A percentile compares a stretch with the other conserved stretches of the same genome.
Evolutionary conservation across 2,329 filamentous ascomycete genomes (phyloP).

Genomic region (Cladosporium austrohemisphaericum): DNA sequence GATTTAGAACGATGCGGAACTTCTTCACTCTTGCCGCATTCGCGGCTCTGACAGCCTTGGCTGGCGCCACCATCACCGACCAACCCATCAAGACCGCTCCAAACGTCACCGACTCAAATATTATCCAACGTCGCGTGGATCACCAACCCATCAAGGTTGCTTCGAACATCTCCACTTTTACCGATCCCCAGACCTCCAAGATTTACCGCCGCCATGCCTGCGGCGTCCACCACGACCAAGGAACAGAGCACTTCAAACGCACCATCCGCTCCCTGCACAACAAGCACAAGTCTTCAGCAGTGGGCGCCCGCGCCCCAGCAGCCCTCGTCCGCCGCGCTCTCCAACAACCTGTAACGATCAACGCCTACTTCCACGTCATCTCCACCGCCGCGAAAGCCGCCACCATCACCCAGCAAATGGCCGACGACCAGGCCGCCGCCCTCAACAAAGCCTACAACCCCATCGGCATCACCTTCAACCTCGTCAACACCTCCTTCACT

Average conservation of each 20-base stretch:
- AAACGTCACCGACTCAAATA: too few species aligned
- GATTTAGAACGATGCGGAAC: slow-evolving; percentile 16
- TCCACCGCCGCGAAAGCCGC: slow-evolving; percentile 35
- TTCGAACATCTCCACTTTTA: slow-evolving; percentile 23
- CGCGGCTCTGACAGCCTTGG: slow-evolving; percentile 16
- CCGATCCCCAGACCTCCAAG: slow-evolving; percentile 26
- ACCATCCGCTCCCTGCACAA: slow-evolving; percentile 36
- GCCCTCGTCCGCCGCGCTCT: slow-evolving; percentile 24
- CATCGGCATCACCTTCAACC: slow-evolving; percentile 51
- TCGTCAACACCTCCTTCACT: slow-evolving; percentile 48
- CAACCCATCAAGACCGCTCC: slow-evolving; percentile 1
- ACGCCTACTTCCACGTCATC: slow-evolving; percentile 46
- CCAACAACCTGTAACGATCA: slow-evolving; percentile 34
- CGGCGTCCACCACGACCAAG: slow-evolving; percentile 36
- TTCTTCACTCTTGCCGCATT: slow-evolving; percentile 16
- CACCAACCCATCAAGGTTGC: slow-evolving; percentile 9
- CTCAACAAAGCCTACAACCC: slow-evolving; percentile 45
- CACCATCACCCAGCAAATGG: slow-evolving; percentile 41
- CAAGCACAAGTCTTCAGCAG: slow-evolving; percentile 24
- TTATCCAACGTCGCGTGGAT: too few species aligned
- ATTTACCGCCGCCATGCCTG: slow-evolving; percentile 41
- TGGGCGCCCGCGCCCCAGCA: slow-evolving; percentile 7
- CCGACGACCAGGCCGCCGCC: slow-evolving; percentile 34
- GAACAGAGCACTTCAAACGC: slow-evolving; percentile 38
- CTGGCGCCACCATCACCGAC: slow-evolving; percentile 11